Base-by-base conservation (phyloP, 345 rosid genomes). In the Corchorus capsularis region DNA sequence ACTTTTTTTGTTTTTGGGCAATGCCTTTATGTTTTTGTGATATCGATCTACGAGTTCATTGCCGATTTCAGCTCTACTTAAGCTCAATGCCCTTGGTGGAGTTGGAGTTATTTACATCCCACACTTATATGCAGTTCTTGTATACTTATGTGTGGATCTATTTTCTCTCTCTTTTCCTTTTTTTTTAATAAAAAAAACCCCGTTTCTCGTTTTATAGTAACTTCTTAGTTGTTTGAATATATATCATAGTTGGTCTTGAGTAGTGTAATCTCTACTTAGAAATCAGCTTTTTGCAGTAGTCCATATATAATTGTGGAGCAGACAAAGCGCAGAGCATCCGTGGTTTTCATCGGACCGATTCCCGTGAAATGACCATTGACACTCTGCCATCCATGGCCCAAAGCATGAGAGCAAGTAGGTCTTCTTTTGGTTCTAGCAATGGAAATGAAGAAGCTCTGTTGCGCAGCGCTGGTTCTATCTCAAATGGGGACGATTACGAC, bases 401-500 rank as follows among this genome's bases (percentile, higher is more conserved):
- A 52, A 88, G 92, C 76, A 73, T 84, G 68, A 82, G 90, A 81
- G 55, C 86, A 65, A 82, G 80, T 72, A 73, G 82, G 79, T 80
- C 95, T 83, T 86, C 93, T 17, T 87, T 85, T 55, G 75, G 85
- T 84, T 88, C 89, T 35, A 68, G 68, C 76, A 79, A 78, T 79
- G 90, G 86, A 22, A 79, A 81, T 53, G 91, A 80, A 6, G 89
- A 83, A 49, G 77, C 79, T 72, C 79, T 86, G 50, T 81, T 79
- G 16, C 85, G 81, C 69, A 72, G 76, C 63, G 78, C 88, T 56
- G 81, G 86, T 34, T 63, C 88, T 72, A 59, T 80, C 70, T 82
- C 84, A 14, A 91, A 89, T 72, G 93, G 88, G 54, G 93, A 91
- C 71, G 96, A 83, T 43, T 91, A 91, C 43, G 93, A 91, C 64